phyloP scores from a whole-genome alignment of 108 stramenopile species.

The Fragilariopsis cylindrus region DNA sequence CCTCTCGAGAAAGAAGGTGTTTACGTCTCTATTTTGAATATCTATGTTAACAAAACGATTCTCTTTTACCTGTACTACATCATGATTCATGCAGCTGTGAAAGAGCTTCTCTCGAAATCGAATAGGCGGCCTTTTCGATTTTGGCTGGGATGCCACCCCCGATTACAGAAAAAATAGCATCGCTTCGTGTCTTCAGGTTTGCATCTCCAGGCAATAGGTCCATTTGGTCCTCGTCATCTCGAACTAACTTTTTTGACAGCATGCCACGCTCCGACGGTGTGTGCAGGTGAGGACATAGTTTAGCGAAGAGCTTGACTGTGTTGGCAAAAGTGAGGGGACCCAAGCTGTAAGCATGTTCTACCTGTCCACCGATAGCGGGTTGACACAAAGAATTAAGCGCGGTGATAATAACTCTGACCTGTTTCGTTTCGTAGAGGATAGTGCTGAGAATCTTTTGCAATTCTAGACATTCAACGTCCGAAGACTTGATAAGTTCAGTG shows the following conservation, averaged over 20 bases:
- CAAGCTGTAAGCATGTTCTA: conserved; percentile 55
- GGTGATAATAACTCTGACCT: conserved; percentile 63
- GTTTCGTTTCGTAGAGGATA: conserved; percentile 61
- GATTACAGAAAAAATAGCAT: conserved; percentile 34
- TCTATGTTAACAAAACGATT: not conserved
- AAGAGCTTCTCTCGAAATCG: conserved; percentile 35
- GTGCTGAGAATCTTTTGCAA: conserved; percentile 67
- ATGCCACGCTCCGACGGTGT: conserved; percentile 60
- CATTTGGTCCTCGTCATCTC: conserved; percentile 32
- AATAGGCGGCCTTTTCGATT: conserved; percentile 58
- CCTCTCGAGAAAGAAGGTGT: too few species aligned
- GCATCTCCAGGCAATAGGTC: conserved; percentile 37
- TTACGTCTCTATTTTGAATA: too few species aligned
- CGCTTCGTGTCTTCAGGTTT: conserved; percentile 22
- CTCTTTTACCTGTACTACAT: not conserved
- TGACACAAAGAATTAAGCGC: conserved; percentile 43
- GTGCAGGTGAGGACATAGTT: conserved; percentile 70
- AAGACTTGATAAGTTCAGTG: conserved; percentile 51
- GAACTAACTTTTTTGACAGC: conserved; percentile 39
- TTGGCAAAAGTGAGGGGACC: conserved; percentile 63
- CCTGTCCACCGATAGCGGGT: conserved; percentile 53
- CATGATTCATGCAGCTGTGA: not conserved
- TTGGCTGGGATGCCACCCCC: conserved; percentile 65
- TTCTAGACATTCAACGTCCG: conserved; percentile 50
- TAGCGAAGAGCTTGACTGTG: conserved; percentile 65